Base-by-base conservation (phyloP, 257 asterid genomes). In the Anisodus tanguticus region DNA sequence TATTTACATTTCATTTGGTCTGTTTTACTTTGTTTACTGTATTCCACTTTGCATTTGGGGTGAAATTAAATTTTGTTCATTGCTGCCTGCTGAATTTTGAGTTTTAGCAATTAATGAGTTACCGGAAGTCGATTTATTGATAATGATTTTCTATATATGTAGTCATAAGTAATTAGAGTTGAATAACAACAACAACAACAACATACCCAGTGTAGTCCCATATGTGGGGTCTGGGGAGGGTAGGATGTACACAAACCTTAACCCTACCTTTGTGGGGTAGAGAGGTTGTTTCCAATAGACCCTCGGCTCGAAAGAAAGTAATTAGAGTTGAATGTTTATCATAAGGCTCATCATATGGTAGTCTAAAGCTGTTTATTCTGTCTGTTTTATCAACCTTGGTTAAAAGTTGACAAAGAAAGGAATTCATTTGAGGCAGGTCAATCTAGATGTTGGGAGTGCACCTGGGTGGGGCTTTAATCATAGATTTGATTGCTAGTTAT, bases 31-130 rank as follows among this genome's bases (percentile, higher is more conserved):
- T 53, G 22, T 77, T 53, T 53, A 53, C 82, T 77, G 41, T 26
- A 53, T 53, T 77, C 63, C 82, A 13, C 63, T 51, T 49, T 53
- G 64, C 82, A 53, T 53, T 77, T 77, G 47, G 64, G 64, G 64
- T 26, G 82, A 53, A 49, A 53, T 13, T 13, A 15, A 9, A 8
- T 74, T 49, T 51, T 11, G 62, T 74, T 26, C 81, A 11, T 13
- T 77, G 7, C 3, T 77, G 82, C 16, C 22, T 53, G 1, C 49
- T 53, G 64, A 53, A 15, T 54, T 77, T 77, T 77, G 47, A 31
- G 47, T 51, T 19, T 22, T 76, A 26, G 63, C 43, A 49, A 6
- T 74, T 35, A 54, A 76, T 53, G 64, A 76, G 62, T 26, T 26
- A 31, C 3, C 17, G 47, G 47, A 26, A 53, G 49, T 53, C 5